Base-by-base conservation (phyloP, 306 rosid species). In the Acacia acuminata region DNA sequence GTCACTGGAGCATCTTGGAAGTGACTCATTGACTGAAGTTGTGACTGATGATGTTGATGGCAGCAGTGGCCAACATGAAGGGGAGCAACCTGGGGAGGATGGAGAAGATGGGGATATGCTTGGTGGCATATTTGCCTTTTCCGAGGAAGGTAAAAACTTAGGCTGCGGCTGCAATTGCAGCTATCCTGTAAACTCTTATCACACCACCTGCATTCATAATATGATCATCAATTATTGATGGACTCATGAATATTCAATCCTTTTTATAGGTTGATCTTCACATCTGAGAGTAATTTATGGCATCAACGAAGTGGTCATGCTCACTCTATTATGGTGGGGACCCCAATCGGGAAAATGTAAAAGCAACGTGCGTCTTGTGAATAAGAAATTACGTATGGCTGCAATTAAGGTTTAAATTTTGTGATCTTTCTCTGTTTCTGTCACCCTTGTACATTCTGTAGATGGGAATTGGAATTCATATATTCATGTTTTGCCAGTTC, bases 41-140 rank as follows among this genome's bases (percentile, higher is more conserved):
- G 87, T 67, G 38, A 82, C 86, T 44, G 94, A 85, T 84, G 91
- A 86, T 68, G 92, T 87, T 84, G 91, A 88, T 87, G 72, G 88
- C 73, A 76, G 86, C 71, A 81, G 88, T 44, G 81, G 88, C 84
- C 89, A 77, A 65, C 82, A 84, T 45, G 88, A 85, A 53, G 84
- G 64, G 79, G 85, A 83, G 70, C 88, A 89, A 73, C 77, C 77
- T 3, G 88, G 81, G 44, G 90, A 86, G 25, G 88, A 77, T 3
- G 90, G 50, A 63, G 93, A 85, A 74, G 77, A 90, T 73, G 90
- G 85, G 14, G 94, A 91, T 64, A 81, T 91, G 83, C 78, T 91
- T 58, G 93, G 97, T 68, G 94, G 81, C 84, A 77, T 92, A 44
- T 90, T 94, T 79, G 61, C 81, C 78, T 91, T 91, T 83, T 92